phyloP scores from a whole-genome alignment of 176 grass and related monocot genomes.

The Carex parvula region DNA sequence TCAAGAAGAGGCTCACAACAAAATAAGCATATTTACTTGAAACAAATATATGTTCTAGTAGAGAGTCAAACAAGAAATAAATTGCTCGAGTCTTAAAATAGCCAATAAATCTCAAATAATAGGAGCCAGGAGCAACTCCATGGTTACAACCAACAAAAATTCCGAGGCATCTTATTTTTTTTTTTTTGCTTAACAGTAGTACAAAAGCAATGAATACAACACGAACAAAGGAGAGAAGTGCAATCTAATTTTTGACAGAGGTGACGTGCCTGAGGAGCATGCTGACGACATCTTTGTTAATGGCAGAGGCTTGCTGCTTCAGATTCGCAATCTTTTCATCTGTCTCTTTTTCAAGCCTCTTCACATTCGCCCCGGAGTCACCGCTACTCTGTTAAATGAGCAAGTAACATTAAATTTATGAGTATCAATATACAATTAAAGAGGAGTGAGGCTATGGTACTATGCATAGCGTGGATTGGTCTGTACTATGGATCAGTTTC shows the following conservation, averaged over 20 bases:
- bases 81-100: not conserved
- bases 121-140: not conserved
- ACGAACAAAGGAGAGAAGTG: not conserved
- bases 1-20: not conserved
- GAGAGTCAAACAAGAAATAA: not conserved
- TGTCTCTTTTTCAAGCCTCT: conserved; percentile 77
- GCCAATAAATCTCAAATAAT: conserved; percentile 3
- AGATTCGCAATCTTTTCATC: conserved; percentile 45
- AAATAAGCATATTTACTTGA: conserved; percentile 15
- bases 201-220: conserved; percentile 10
- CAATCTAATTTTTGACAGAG: conserved; percentile 62
- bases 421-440: not conserved
- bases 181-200: conserved; percentile 14
- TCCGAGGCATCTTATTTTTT: conserved; percentile 3
- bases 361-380: conserved; percentile 74
- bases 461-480: too few species aligned
- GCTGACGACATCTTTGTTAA: conserved; percentile 59
- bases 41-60: not conserved
- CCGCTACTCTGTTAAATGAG: conserved; percentile 55
- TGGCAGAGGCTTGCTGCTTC: conserved; percentile 46
- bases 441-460: too few species aligned
- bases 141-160: conserved; percentile 20
- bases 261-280: conserved; percentile 90
- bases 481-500: too few species aligned
- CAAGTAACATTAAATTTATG: conserved; percentile 6